Evolutionary conservation across 768 basidiomycete species (phyloP), one percentile per base, ranked within the genome.

Genomic region (Panaeolus papilionaceus): DNA sequence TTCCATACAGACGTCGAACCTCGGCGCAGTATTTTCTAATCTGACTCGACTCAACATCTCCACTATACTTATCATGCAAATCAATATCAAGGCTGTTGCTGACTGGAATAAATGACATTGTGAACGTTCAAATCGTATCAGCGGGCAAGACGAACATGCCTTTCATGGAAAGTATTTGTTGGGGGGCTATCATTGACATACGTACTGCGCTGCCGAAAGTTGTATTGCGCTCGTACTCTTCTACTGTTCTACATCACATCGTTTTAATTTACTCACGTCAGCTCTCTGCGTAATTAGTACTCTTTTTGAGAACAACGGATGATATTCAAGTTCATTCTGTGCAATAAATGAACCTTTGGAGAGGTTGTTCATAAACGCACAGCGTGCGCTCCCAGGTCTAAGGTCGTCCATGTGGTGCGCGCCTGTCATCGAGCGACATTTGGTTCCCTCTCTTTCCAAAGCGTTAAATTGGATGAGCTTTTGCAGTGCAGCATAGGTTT

Each of bases 81-180:
- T 58, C 54, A 58, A 37, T 58, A 14, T 58, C 28, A n/a, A 58
- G 54, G 54, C 54, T 58, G 54, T 58, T 58, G 54, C 54, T 58
- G 26, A 58, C 54, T 58, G 26, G 1, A 58, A 58, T 6, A 7
- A 12, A 58, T 58, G 54, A 58, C 54, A 58, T 37, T 28, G 28
- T 28, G 14, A 11, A 58, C 28, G 10, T 4, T 33, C 11, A 3
- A 10, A 58, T 33, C 26, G 54, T 33, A 58, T 58, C 54, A 58
- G 4, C 8, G 4, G 10, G 16, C 26, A 33, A 33, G 4, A 37
- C 14, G 14, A 28, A 58, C 3, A 58, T 58, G 10, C 54, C 54
- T 33, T 58, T 58, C 33, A 14, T n/a, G 28, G 28, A 58, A 33
- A 37, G 11, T 4, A 28, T 1, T 18, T 58, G 26, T 14, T 4